Conservation (phyloP, 2,329 filamentous ascomycete species). For the Cercospora janseana region DNA sequence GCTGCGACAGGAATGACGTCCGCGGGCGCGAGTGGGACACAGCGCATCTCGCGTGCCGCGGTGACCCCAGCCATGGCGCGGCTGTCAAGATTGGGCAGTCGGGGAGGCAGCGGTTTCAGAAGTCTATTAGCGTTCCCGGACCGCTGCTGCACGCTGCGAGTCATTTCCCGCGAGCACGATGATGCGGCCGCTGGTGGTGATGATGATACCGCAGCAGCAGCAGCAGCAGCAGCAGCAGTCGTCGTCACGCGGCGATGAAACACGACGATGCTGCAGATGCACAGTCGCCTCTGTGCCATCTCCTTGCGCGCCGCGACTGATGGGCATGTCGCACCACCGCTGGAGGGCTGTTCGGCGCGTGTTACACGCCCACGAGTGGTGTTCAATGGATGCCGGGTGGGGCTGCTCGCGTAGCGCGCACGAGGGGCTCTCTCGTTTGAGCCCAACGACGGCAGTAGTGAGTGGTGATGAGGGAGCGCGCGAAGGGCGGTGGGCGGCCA, state of each 20-base stretch:
- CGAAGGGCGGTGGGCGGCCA: neutral
- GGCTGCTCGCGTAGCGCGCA: slow-evolving; percentile 1
- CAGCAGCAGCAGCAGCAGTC: no score
- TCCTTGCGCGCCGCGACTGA: neutral
- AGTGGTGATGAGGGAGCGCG: neutral
- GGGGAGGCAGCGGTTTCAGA: slow-evolving; percentile 5
- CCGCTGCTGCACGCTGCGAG: slow-evolving; percentile 11
- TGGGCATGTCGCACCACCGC: neutral
- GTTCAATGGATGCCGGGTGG: no score
- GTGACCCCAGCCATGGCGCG: slow-evolving; percentile 7
- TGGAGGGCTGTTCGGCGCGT: neutral
- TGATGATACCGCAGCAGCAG: slow-evolving; percentile 1
- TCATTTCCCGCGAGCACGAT: slow-evolving; percentile 3
- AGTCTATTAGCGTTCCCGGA: slow-evolving; percentile 4
- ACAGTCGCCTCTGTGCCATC: neutral
- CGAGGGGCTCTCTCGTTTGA: neutral
- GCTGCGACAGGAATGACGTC: slow-evolving; percentile 10
- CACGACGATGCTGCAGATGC: no score
- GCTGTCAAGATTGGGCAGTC: slow-evolving; percentile 13
- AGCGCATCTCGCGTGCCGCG: slow-evolving; percentile 5
- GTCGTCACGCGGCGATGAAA: no score
- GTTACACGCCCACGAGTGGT: neutral
- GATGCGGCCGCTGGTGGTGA: neutral
- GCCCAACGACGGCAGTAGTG: neutral
- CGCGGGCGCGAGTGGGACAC: neutral